Evolutionary conservation across 306 rosid species (phyloP).

Genomic region (Quercus bicolor): DNA sequence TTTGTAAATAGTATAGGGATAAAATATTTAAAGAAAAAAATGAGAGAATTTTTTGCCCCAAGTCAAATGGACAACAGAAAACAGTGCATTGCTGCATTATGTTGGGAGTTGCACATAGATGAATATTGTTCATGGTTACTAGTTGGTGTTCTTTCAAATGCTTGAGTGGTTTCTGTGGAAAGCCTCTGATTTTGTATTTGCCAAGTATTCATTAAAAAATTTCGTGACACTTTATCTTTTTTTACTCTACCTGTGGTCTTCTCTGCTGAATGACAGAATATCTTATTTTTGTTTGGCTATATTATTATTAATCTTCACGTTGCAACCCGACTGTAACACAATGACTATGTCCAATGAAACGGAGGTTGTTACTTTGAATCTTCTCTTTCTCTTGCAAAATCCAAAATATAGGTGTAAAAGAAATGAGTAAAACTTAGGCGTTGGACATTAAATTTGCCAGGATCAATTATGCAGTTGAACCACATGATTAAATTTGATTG

Average conservation of each 20-base stretch:
- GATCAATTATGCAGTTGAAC: too few relatives aligned
- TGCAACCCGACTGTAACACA: too few relatives aligned
- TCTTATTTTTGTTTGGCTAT: too few relatives aligned
- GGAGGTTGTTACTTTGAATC: too few relatives aligned
- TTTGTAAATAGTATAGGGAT: constrained; percentile 15
- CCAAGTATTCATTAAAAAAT: neutral
- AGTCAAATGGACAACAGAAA: neutral
- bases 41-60: neutral
- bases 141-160: neutral
- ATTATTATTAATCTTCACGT: too few relatives aligned
- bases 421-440: too few relatives aligned
- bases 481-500: too few relatives aligned
- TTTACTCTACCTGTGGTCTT: neutral
- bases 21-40: neutral
- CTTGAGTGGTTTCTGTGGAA: neutral
- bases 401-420: too few relatives aligned
- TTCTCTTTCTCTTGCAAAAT: too few relatives aligned
- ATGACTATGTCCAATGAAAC: too few relatives aligned
- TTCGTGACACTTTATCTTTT: neutral
- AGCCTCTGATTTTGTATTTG: neutral
- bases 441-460: too few relatives aligned
- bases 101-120: neutral
- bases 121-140: neutral
- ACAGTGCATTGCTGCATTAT: neutral
- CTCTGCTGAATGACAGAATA: neutral